Base-by-base conservation (phyloP, 768 basidiomycete species). In the Hortiboletus flavorubellus region DNA sequence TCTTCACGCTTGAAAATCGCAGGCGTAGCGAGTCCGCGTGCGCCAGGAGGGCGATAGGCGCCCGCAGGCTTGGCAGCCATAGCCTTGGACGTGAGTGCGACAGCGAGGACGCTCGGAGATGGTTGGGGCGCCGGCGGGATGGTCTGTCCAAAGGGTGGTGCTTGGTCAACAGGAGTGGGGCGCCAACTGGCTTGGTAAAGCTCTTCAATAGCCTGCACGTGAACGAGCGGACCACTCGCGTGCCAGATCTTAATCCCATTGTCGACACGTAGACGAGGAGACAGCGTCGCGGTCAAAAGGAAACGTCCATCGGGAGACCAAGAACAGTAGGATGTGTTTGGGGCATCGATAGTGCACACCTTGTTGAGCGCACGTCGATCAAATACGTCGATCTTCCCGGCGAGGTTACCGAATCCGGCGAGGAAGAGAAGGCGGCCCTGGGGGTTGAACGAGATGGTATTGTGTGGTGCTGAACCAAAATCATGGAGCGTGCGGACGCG, bases 221-320 rank as follows among this genome's bases (percentile, higher is more conserved):
- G 93, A 51, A 97, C 67, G n/a, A 98, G 81, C 1, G 85, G 80
- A 9, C 97, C 95, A 0, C 85, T 80, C 69, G 91, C 94, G 69
- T 96, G 94, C 90, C 89, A 98, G 56, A 99, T 80, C 75, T 95
- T 97, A 71, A 98, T 85, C 2, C 95, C 94, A 63, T 98, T 98
- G 75, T 99, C 97, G 55, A 99, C 97, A 38, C 97, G 85, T 46
- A 98, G 75, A 23, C 97, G 84, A 0, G 97, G 97, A 16, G 91
- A 94, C n/a, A 98, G 82, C 0, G 93, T 98, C 3, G 95, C 93
- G 8, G 96, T 98, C 62, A 99, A 78, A 26, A 99, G 81, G 77
- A 87, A 95, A 41, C 89, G 84, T 12, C 96, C 97, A 57, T 93
- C 91, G 0, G 93, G 89, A 14, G 91, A 92, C 95, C 96, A 99